These are phyloP conservation scores for Colletotrichum australisinense DNA, from an alignment of 2,329 filamentous ascomycete species.

Conservation along the genomic window DNA sequence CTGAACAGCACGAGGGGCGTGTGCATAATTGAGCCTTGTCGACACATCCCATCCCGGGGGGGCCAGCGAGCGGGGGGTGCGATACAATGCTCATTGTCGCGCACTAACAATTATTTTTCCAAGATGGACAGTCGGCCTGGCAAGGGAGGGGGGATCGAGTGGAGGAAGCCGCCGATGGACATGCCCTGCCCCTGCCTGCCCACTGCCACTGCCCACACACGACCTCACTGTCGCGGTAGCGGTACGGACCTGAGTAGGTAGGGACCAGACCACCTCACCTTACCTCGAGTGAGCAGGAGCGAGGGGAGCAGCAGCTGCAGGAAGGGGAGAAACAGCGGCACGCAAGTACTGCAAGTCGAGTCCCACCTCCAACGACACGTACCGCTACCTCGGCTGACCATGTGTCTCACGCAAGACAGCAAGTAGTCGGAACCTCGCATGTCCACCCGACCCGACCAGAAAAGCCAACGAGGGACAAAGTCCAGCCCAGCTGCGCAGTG, in stretches of 20 bases:
- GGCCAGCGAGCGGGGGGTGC: conserved; percentile 1
- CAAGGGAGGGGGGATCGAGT: conserved; percentile 30
- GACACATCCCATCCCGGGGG: conserved; percentile 22
- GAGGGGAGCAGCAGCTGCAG: background rate
- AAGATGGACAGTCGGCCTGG: conserved; percentile 12
- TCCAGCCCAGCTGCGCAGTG: background rate
- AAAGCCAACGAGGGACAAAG: background rate
- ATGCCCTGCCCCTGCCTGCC: conserved; percentile 24
- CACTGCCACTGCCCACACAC: conserved; percentile 18
- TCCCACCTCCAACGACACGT: background rate
- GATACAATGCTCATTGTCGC: conserved; percentile 24
- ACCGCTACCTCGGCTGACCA: background rate
- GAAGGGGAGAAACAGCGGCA: background rate
- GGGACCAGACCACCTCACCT: too few species aligned
- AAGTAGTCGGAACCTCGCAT: background rate
- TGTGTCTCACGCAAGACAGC: background rate
- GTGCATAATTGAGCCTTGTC: conserved; percentile 17
- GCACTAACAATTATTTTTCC: conserved; percentile 35
- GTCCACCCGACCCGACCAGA: background rate
- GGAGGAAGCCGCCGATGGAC: conserved; percentile 31
- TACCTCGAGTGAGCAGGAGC: background rate
- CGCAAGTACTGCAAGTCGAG: background rate
- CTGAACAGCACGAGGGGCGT: conserved; percentile 4
- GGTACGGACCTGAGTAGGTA: background rate
- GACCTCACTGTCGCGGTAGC: background rate